Conservation (phyloP, 306 rosid genomes). For the Sophora flavescens region DNA sequence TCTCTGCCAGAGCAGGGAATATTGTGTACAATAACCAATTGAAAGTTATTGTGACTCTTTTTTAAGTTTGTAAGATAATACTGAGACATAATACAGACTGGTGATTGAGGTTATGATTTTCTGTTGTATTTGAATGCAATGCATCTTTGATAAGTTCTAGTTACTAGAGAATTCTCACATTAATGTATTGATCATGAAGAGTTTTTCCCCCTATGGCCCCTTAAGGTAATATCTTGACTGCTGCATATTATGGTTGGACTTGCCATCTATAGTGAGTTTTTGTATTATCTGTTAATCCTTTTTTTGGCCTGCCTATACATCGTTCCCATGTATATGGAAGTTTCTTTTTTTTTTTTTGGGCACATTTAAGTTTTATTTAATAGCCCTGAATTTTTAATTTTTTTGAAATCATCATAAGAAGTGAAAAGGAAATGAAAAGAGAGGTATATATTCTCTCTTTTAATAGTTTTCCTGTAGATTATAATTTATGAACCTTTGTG, state of each 20-base stretch:
- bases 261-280: slow-evolving; percentile 26
- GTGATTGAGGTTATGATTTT: slow-evolving; percentile 19
- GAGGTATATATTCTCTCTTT: slow-evolving; percentile 9
- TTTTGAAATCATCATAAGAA: neutral
- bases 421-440: slow-evolving; percentile 1
- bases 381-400: neutral
- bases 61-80: slow-evolving; percentile 27
- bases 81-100: slow-evolving; percentile 10
- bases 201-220: slow-evolving; percentile 21
- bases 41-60: neutral
- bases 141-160: slow-evolving; percentile 20
- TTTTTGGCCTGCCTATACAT: neutral
- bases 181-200: slow-evolving; percentile 31
- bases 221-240: slow-evolving; percentile 28
- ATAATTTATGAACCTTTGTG: slow-evolving; percentile 5
- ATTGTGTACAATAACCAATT: neutral
- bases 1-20: slow-evolving; percentile 32
- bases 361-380: slow-evolving; percentile 5
- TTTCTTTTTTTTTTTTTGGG: slow-evolving; percentile 2
- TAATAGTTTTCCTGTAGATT: slow-evolving; percentile 12
- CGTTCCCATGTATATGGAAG: slow-evolving; percentile 33
- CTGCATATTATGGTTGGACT: slow-evolving; percentile 37
- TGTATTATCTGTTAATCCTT: slow-evolving; percentile 20
- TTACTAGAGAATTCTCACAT: slow-evolving; percentile 21
- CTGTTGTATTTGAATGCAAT: slow-evolving; percentile 38